Percentiles rank a stretch among this genome's conserved stretches.
Evolutionary conservation across 2,329 filamentous ascomycete species (phyloP).

Genomic region (Colletotrichum gigasporum): DNA sequence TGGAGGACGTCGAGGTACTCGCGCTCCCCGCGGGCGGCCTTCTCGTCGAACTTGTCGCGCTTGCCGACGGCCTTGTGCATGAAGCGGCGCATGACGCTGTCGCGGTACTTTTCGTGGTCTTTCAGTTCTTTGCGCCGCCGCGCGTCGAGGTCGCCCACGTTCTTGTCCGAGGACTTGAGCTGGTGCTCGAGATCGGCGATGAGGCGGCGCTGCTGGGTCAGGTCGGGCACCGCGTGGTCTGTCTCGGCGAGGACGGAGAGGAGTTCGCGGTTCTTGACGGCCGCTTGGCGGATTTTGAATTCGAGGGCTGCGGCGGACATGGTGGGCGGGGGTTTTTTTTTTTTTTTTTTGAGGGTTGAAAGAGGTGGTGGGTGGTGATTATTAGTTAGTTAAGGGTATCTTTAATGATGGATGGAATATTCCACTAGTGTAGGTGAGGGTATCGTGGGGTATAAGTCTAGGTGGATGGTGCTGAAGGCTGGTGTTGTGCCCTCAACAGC

Average conservation of each 20-base stretch:
- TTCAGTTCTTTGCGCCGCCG: conserved; percentile 57
- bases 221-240: conserved; percentile 55
- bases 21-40: conserved; percentile 61
- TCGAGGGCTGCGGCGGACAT: conserved; percentile 37
- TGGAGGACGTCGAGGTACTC: conserved; percentile 65
- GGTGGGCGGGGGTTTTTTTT: background rate
- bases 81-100: conserved; percentile 61
- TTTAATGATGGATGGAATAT: too few species aligned
- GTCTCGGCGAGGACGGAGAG: conserved; percentile 57
- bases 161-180: conserved; percentile 45
- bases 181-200: conserved; percentile 56
- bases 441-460: background rate
- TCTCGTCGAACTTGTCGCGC: conserved; percentile 57
- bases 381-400: background rate
- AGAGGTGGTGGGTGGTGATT: background rate
- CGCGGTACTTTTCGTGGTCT: conserved; percentile 62
- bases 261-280: conserved; percentile 52
- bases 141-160: conserved; percentile 48
- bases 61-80: conserved; percentile 60
- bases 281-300: conserved; percentile 49
- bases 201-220: conserved; percentile 55
- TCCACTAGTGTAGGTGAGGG: background rate
- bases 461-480: background rate
- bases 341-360: background rate
- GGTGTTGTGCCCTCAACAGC: too few species aligned